Percentiles rank a stretch among this genome's conserved stretches.
Conservation (phyloP, 345 rosid species). For the Lepidium aucheri region DNA sequence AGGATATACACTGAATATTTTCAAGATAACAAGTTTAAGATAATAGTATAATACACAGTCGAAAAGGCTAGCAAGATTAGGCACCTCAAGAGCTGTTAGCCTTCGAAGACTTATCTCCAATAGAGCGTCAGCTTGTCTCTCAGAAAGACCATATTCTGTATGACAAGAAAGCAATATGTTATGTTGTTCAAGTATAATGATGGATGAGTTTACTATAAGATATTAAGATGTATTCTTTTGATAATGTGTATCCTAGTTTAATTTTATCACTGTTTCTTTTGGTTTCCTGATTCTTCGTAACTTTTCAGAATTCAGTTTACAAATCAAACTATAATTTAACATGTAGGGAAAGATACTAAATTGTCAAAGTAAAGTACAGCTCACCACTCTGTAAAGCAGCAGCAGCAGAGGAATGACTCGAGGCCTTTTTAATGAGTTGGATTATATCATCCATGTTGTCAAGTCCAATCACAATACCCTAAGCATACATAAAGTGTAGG, state of each 20-base stretch:
- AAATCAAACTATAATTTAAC: not conserved
- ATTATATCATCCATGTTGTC: slow-evolving; percentile 74
- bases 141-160: slow-evolving; percentile 71
- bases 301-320: not conserved
- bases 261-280: not conserved
- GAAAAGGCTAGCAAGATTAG: not conserved
- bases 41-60: too few species aligned
- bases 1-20: not conserved
- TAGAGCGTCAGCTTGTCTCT: slow-evolving; percentile 85
- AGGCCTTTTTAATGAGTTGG: slow-evolving; percentile 46
- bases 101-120: slow-evolving; percentile 78
- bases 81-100: slow-evolving; percentile 79
- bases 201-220: not conserved
- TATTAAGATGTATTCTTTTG: slow-evolving; percentile 6
- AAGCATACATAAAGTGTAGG: slow-evolving; percentile 7
- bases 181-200: not conserved
- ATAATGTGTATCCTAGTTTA: not conserved
- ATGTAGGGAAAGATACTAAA: not conserved
- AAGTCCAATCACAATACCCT: slow-evolving; percentile 87
- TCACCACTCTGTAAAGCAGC: slow-evolving; percentile 54
- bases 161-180: not conserved
- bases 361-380: slow-evolving; percentile 5
- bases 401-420: slow-evolving; percentile 64
- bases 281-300: not conserved
- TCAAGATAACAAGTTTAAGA: not conserved